Evolutionary conservation across 225 moss, liverwort and hornwort species (phyloP), one percentile per base, ranked within the genome.

Genomic region (Marchantia paleacea): DNA sequence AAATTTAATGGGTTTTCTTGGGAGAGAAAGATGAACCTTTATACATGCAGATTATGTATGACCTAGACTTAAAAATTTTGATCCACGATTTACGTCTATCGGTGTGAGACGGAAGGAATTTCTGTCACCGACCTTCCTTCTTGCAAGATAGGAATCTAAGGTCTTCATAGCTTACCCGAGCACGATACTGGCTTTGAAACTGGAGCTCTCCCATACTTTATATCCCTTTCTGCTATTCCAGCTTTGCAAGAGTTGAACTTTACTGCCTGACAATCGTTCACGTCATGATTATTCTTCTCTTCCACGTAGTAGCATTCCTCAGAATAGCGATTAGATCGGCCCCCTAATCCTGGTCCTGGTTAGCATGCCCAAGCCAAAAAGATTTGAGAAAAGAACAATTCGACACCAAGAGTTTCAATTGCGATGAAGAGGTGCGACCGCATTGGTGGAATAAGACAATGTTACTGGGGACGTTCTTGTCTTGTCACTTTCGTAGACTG

Each of bases 351-450:
- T 0, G 25, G 7, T 12, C 72, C 24, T 54, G 29, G 28, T 55
- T 26, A 54, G 29, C 31, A 60, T 0, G 18, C 13, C 29, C 26
- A 55, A 74, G 54, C 54, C 8, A 4, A 29, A 11, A 22, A 47
- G 6, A 76, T 18, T 18, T 22, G 3, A 13, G 16, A 29, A 0
- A 19, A 60, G 11, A 60, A 76, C 18, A 39, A 20, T 76, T 10
- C 30, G 47, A 31, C 30, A 20, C 39, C 12, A 60, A 47, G 10
- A 22, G 58, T 39, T 58, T n/a, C 7, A 12, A 39, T 58, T 8
- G 19, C 8, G 58, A 18, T 61, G 75, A 76, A 76, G 60, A 61
- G 75, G 75, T 76, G 58, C 75, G 60, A 76, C 58, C 47, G 75
- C 47, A 60, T 76, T 47, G 20, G 31, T 16, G 39, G 60, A 39